Conservation (phyloP, 208 protist genomes). For the Trypanosoma rangeli region DNA sequence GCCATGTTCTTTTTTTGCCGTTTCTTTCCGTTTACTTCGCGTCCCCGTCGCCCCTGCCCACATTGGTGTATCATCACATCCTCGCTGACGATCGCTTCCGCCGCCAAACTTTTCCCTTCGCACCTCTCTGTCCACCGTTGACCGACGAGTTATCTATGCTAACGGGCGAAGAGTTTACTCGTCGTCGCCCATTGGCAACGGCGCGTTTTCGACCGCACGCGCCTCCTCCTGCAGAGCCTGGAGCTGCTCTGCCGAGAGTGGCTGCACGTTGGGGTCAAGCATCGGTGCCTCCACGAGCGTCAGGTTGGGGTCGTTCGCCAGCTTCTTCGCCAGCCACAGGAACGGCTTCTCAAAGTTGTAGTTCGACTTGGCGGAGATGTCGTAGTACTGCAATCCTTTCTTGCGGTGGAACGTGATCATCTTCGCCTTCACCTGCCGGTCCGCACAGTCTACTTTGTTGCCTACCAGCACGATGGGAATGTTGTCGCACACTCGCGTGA, state of each 20-base stretch:
- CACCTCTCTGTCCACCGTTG: background rate
- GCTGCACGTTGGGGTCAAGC: constrained; percentile 68
- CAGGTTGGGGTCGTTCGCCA: constrained; percentile 96
- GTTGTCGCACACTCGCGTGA: constrained; percentile 98
- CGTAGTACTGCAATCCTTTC: constrained; percentile 99
- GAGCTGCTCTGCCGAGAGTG: constrained; percentile 77
- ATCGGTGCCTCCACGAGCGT: constrained; percentile 92
- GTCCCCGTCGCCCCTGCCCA: too few relatives aligned
- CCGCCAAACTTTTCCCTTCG: too few relatives aligned
- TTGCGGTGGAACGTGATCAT: constrained; percentile 99
- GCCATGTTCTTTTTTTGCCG: too few relatives aligned
- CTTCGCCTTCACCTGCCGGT: constrained; percentile 99
- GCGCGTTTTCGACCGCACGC: constrained; percentile 73
- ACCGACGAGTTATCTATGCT: background rate
- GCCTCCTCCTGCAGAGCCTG: constrained; percentile 89
- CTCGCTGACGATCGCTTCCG: too few relatives aligned
- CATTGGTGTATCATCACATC: too few relatives aligned
- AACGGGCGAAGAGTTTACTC: constrained; percentile 48
- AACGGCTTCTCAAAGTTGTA: constrained; percentile 99
- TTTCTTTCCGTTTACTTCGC: too few relatives aligned
- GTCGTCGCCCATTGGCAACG: constrained; percentile 96
- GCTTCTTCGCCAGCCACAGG: constrained; percentile 98
- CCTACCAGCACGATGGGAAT: constrained; percentile 99
- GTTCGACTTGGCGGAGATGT: constrained; percentile 99
- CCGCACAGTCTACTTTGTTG: constrained; percentile 99